Base-by-base conservation (phyloP, 2,329 filamentous ascomycete species). In the Diaporthe vexans region DNA sequence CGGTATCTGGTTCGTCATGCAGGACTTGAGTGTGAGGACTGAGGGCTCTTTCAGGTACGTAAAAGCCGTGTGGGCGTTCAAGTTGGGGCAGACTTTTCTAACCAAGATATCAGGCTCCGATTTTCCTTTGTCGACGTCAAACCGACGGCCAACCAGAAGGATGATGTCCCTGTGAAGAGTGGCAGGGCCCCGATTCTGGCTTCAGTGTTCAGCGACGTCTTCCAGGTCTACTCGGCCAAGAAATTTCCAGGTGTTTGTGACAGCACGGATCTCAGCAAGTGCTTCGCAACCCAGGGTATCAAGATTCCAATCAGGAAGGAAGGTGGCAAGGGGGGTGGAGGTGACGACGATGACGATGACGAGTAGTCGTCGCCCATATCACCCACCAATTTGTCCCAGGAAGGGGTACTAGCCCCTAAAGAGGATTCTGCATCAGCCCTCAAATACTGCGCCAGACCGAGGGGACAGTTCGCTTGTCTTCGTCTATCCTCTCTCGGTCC, bases 181-280 rank as follows among this genome's bases (percentile, higher is more conserved):
- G 93, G 92, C 73, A 92, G 91, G 76, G 94, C 94, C 0, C 94
- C 94, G 0, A 93, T 98, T 17, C 89, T 98, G 24, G 95, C 96
- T 0, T 93, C 92, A 11, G 93, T 92, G 79, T 98, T 96, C 84
- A 97, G 94, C 63, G 94, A 97, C 6, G 89, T 92, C 3, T 98
- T 99, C 86, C 94, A 95, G 71, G 97, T 99, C 40, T 98, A 93
- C 84, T 97, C 94, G 3, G 97, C 97, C 63, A 99, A 99, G 88
- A 98, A 98, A 81, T 99, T 99, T 83, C 97, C 97, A 0, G 97
- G 97, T 54, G 97, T 99, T 1, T 98, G 97, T 74, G 96, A 98
- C 82, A 97, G 94, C 82, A 99, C 97, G 0, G 85, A 91, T 5
- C 86, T 98, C 24, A 98, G 95, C 88, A 98, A 97, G 83, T 94